phyloP scores from a whole-genome alignment of 2,329 filamentous ascomycete species.

The Trichoderma polysporum region DNA sequence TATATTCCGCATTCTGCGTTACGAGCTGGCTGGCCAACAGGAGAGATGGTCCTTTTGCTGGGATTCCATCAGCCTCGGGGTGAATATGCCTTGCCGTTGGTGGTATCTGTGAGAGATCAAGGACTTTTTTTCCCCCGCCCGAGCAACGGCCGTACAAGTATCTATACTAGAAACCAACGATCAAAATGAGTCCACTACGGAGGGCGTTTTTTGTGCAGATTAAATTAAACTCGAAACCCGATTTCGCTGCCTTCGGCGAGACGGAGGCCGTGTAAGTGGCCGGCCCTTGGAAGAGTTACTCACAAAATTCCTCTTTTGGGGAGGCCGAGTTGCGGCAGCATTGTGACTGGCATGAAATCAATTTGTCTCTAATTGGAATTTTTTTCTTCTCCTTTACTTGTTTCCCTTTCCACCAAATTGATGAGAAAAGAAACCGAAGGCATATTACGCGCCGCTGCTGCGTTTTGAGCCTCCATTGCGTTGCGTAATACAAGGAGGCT shows the following conservation, averaged over 20 bases:
- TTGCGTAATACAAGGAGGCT: not conserved
- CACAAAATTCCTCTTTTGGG: not conserved
- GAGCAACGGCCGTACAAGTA: not conserved
- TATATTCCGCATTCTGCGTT: not conserved
- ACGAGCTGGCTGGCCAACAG: not conserved
- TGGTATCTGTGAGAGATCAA: not conserved
- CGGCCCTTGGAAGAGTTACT: not conserved
- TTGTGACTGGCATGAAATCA: not conserved
- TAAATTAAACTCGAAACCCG: not conserved
- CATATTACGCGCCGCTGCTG: not conserved
- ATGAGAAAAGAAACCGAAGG: not conserved
- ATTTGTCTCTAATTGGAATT: not conserved
- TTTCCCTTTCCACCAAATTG: not conserved
- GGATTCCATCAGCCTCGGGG: not conserved
- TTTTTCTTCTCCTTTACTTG: too few relatives aligned
- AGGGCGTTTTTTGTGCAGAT: not conserved
- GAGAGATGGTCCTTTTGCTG: not conserved
- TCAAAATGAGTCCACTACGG: not conserved
- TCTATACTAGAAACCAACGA: not conserved
- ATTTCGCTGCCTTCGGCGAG: not conserved
- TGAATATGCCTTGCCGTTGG: not conserved
- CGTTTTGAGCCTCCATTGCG: not conserved
- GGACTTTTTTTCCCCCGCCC: not conserved
- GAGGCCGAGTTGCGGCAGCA: not conserved
- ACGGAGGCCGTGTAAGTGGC: constrained; percentile 4